Conservation (phyloP, 441 rosid species). For the Daphne laureola region DNA sequence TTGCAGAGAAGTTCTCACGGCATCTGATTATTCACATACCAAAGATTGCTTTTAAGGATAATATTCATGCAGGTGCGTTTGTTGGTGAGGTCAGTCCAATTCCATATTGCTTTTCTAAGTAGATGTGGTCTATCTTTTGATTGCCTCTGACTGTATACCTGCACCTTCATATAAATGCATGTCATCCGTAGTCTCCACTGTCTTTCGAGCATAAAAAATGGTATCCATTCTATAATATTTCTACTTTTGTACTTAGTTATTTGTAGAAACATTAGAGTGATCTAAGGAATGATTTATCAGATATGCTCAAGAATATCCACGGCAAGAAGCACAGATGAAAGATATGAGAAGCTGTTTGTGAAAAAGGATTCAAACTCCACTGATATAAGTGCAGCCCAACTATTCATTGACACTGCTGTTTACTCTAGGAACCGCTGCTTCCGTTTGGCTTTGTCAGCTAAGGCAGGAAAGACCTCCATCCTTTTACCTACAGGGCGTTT, state of each 20-base stretch:
- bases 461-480: constrained; percentile 80
- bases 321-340: constrained; percentile 44
- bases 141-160: neutral
- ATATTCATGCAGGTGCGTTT: constrained; percentile 86
- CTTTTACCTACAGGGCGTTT: constrained; percentile 84
- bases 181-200: no score
- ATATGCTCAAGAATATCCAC: constrained; percentile 60
- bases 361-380: constrained; percentile 55
- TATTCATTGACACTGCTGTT: constrained; percentile 86
- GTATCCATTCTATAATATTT: constrained; percentile 9
- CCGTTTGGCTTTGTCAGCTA: constrained; percentile 81
- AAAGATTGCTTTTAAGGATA: constrained; percentile 83
- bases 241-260: constrained; percentile 1
- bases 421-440: constrained; percentile 94
- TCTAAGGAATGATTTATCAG: constrained; percentile 32
- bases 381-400: constrained; percentile 28
- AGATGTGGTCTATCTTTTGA: neutral
- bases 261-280: constrained; percentile 7
- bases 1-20: constrained; percentile 89
- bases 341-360: constrained; percentile 48
- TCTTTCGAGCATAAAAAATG: neutral
- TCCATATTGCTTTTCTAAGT: neutral
- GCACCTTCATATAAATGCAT: no score
- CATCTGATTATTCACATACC: constrained; percentile 76
- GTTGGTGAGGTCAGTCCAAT: constrained; percentile 60